These are phyloP conservation scores for Filosporella fistucella DNA, from an alignment of 495 filamentous ascomycete species.

Conservation along the genomic window DNA sequence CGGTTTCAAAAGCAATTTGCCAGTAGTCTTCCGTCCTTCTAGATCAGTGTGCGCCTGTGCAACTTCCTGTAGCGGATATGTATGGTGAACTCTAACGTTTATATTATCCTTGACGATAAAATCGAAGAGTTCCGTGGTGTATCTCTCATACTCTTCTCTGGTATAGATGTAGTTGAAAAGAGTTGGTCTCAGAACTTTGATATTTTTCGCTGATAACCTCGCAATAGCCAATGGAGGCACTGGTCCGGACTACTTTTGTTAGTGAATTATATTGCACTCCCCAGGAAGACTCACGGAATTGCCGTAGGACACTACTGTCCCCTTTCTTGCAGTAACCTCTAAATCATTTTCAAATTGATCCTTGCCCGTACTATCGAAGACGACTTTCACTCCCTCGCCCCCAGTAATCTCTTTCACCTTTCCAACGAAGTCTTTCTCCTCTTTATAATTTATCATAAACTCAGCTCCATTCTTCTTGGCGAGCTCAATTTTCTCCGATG, in stretches of 20 bases:
- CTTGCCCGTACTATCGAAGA: conserved; percentile 89
- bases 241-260: conserved; percentile 45
- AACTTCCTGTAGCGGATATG: conserved; percentile 77
- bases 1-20: conserved; percentile 62
- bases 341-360: conserved; percentile 82
- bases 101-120: conserved; percentile 65
- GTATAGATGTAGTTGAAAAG: conserved; percentile 73
- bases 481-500: conserved; percentile 64
- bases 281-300: conserved; percentile 59
- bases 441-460: conserved; percentile 64
- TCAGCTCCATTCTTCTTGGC: conserved; percentile 67
- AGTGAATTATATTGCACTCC: too few relatives aligned
- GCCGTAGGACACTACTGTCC: conserved; percentile 80
- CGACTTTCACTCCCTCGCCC: conserved; percentile 66
- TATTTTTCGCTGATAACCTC: conserved; percentile 70
- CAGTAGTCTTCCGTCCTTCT: conserved; percentile 76
- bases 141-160: conserved; percentile 69
- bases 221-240: conserved; percentile 71
- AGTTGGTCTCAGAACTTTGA: conserved; percentile 70
- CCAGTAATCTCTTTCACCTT: conserved; percentile 66
- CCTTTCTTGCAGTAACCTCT: conserved; percentile 74
- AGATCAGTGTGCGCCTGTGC: conserved; percentile 75
- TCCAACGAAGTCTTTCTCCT: conserved; percentile 59
- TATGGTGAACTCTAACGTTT: conserved; percentile 70
- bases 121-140: conserved; percentile 68